Percentiles rank a stretch among this genome's conserved stretches.
Evolutionary conservation across 495 filamentous ascomycete species (phyloP).

Genomic region (Letharia columbiana): DNA sequence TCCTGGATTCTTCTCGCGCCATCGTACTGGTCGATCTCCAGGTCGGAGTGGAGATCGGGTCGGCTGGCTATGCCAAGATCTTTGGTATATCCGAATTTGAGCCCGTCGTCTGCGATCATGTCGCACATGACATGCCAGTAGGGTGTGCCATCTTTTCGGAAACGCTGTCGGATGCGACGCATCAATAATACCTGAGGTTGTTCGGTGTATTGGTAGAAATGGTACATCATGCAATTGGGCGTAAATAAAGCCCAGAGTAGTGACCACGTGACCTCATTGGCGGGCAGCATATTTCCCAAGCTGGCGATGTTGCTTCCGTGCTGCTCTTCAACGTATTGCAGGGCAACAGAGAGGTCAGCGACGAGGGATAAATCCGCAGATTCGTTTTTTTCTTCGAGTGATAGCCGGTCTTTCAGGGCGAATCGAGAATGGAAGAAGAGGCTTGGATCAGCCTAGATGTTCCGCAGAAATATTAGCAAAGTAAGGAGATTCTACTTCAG

Average conservation of each 20-base stretch:
- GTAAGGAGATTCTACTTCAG: neutral
- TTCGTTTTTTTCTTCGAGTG: constrained; percentile 18
- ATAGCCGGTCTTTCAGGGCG: constrained; percentile 15
- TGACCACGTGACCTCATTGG: constrained; percentile 19
- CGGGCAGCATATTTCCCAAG: constrained; percentile 18
- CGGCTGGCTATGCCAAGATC: constrained; percentile 9
- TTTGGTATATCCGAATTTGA: constrained; percentile 20
- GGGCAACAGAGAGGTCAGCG: constrained; percentile 17
- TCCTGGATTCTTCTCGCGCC: constrained; percentile 16
- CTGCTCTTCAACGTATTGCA: constrained; percentile 22
- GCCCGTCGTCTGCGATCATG: constrained; percentile 20
- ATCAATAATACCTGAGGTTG: constrained; percentile 13
- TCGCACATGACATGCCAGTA: constrained; percentile 18
- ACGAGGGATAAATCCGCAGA: constrained; percentile 12
- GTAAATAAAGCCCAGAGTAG: constrained; percentile 24
- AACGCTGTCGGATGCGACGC: constrained; percentile 12
- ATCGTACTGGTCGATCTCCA: constrained; percentile 18
- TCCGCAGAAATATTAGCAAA: neutral
- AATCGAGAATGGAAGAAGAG: constrained; percentile 23
- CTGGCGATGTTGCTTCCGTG: constrained; percentile 20
- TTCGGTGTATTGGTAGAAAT: constrained; percentile 19
- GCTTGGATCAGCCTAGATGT: constrained; percentile 20
- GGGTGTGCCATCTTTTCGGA: constrained; percentile 10
- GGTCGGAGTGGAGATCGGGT: constrained; percentile 2
- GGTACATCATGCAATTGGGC: constrained; percentile 21